Percentiles rank a stretch among this genome's conserved stretches.
Evolutionary conservation across 805 yeast genomes (phyloP).

Genomic region (Vanderwaltozyma verrucispora): DNA sequence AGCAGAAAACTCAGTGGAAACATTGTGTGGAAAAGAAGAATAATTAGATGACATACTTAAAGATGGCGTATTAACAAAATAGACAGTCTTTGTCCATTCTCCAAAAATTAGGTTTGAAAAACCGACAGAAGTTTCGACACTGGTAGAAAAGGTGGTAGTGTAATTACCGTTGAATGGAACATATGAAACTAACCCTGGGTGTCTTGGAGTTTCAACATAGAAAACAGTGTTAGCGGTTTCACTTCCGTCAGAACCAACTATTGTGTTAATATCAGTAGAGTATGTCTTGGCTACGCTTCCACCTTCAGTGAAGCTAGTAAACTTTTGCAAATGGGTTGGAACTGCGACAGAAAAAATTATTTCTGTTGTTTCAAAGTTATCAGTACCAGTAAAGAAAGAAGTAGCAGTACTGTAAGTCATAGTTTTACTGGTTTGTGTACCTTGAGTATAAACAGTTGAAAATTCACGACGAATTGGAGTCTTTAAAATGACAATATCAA

Average conservation of each 20-base stretch:
- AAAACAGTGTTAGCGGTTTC: constrained; percentile 7
- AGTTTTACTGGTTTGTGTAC: constrained; percentile 2
- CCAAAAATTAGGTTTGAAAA: constrained; percentile 1
- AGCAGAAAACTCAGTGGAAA: not conserved
- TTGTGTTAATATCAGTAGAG: constrained; percentile 6
- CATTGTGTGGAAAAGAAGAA: too few species aligned
- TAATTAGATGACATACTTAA: not conserved
- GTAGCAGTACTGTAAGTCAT: not conserved
- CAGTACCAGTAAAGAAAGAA: not conserved
- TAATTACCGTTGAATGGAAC: not conserved
- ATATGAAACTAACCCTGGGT: constrained; percentile 1
- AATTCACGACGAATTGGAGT: not conserved
- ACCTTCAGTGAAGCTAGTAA: constrained; percentile 2
- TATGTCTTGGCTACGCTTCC: constrained; percentile 2
- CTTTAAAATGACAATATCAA: not conserved
- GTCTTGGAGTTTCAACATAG: constrained; percentile 9
- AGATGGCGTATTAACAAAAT: constrained; percentile 2
- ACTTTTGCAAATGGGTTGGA: constrained; percentile 2
- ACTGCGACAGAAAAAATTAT: constrained; percentile 1
- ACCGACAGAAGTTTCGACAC: not conserved
- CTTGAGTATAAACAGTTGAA: constrained; percentile 2
- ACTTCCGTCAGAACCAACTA: constrained; percentile 6
- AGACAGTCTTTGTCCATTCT: constrained; percentile 1
- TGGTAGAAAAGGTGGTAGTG: constrained; percentile 1
- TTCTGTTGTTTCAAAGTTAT: not conserved